Evolutionary conservation across 2,329 filamentous ascomycete species (phyloP).

Genomic region (Penicillium sp.): DNA sequence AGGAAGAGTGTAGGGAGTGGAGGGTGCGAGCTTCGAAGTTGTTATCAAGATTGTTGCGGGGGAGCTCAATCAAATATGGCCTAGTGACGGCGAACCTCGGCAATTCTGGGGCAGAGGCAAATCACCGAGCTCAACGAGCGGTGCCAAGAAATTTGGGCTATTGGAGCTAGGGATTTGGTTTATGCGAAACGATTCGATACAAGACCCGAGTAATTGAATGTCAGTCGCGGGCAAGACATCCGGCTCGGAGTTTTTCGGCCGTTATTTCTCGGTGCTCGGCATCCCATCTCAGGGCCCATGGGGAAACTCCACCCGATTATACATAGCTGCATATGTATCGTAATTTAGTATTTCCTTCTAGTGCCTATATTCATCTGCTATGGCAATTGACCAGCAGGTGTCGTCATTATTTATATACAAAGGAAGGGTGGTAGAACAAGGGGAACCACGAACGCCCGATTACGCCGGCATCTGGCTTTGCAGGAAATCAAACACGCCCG

Average conservation of each 20-base stretch:
- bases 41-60: conserved; percentile 16
- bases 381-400: conserved; percentile 2
- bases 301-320: background rate
- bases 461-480: conserved; percentile 44
- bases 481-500: conserved; percentile 43
- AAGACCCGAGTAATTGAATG: conserved; percentile 5
- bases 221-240: background rate
- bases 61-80: conserved; percentile 26
- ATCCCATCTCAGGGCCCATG: background rate
- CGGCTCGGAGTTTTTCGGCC: conserved; percentile 22
- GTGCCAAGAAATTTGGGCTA: background rate
- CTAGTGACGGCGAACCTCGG: conserved; percentile 27
- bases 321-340: background rate
- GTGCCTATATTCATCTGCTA: background rate
- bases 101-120: conserved; percentile 17
- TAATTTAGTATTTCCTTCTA: background rate
- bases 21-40: background rate
- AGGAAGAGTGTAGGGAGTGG: background rate
- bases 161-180: background rate
- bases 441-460: conserved; percentile 4
- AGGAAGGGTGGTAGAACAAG: conserved; percentile 4
- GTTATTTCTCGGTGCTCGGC: background rate
- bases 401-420: conserved; percentile 16
- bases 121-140: conserved; percentile 15
- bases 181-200: conserved; percentile 12